Percentiles rank a stretch among this genome's conserved stretches.
Evolutionary conservation across 2,329 filamentous ascomycete species (phyloP).

Genomic region (Hypoxylon sp.): DNA sequence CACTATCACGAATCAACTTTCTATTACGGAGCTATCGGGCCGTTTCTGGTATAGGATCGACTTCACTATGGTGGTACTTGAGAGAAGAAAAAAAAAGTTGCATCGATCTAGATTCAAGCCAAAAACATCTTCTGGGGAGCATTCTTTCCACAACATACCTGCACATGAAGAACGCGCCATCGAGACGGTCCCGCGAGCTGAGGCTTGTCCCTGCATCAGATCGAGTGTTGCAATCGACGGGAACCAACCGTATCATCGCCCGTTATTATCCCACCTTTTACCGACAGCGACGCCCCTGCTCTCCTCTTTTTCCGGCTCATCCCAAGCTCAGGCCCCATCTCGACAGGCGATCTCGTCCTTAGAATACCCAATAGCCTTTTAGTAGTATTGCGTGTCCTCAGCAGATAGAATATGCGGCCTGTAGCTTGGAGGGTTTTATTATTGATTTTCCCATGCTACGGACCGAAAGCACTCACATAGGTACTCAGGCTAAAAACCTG

Average conservation of each 20-base stretch:
- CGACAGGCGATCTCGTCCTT: slow-evolving; percentile 22
- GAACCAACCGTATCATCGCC: slow-evolving; percentile 45
- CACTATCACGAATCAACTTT: neutral
- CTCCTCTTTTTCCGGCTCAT: slow-evolving; percentile 43
- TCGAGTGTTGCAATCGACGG: slow-evolving; percentile 42
- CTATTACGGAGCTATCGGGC: slow-evolving; percentile 21
- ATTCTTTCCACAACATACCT: slow-evolving; percentile 21
- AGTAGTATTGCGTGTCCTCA: slow-evolving; percentile 37
- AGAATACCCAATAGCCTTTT: slow-evolving; percentile 28
- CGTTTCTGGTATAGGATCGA: slow-evolving; percentile 25
- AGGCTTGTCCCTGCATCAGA: slow-evolving; percentile 42
- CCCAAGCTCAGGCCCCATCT: slow-evolving; percentile 38
- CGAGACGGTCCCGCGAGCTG: slow-evolving; percentile 19
- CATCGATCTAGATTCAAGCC: slow-evolving; percentile 31
- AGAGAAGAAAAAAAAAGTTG: slow-evolving; percentile 5
- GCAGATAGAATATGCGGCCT: slow-evolving; percentile 19
- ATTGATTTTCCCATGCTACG: slow-evolving; percentile 27
- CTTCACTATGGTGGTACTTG: slow-evolving; percentile 24
- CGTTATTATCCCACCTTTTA: slow-evolving; percentile 48
- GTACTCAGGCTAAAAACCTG: slow-evolving; percentile 43
- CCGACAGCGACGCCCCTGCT: slow-evolving; percentile 42
- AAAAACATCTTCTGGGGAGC: slow-evolving; percentile 9
- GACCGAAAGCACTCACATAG: slow-evolving; percentile 35
- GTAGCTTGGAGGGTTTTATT: slow-evolving; percentile 19
- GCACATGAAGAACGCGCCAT: slow-evolving; percentile 24